A percentile compares a stretch with the other conserved stretches of the same genome.
phyloP scores from a whole-genome alignment of 2,329 filamentous ascomycete genomes.

The Sarocladium brachiariae region DNA sequence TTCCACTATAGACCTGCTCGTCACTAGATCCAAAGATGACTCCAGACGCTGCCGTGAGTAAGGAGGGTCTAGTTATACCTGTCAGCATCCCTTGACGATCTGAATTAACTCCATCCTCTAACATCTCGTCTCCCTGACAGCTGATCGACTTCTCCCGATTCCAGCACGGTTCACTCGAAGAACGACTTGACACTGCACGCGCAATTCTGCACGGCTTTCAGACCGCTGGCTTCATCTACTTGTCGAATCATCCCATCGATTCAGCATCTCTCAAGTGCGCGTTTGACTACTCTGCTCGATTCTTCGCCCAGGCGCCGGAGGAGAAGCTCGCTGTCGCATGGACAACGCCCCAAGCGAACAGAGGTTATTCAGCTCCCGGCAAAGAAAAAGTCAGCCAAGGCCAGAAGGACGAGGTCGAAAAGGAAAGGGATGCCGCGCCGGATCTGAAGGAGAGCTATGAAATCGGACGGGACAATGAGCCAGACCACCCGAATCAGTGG shows the following conservation, averaged over 20 bases:
- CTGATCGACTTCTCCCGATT: slow-evolving; percentile 70
- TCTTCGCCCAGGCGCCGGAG: slow-evolving; percentile 58
- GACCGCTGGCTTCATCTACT: slow-evolving; percentile 81
- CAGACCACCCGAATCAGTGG: slow-evolving; percentile 70
- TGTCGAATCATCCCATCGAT: slow-evolving; percentile 70
- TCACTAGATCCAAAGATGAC: not conserved
- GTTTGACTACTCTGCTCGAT: slow-evolving; percentile 61
- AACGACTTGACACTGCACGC: slow-evolving; percentile 59
- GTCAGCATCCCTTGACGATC: slow-evolving; percentile 28
- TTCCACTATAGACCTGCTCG: no score
- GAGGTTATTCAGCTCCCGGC: slow-evolving; percentile 64
- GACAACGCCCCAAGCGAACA: slow-evolving; percentile 66
- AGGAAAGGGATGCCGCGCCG: slow-evolving; percentile 49
- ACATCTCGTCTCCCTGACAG: slow-evolving; percentile 30
- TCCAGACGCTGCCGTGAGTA: slow-evolving; percentile 36
- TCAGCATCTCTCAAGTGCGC: slow-evolving; percentile 49
- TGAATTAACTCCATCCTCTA: slow-evolving; percentile 17
- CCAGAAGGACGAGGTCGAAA: slow-evolving; percentile 41
- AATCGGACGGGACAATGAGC: slow-evolving; percentile 54
- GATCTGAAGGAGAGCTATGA: slow-evolving; percentile 62
- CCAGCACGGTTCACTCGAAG: slow-evolving; percentile 51
- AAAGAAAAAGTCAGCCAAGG: slow-evolving; percentile 61
- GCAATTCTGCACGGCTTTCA: slow-evolving; percentile 76
- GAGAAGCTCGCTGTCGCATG: slow-evolving; percentile 62
- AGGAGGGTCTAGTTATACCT: slow-evolving; percentile 48